A percentile compares a stretch with the other conserved stretches of the same genome.
Conservation (phyloP, 2,329 filamentous ascomycete species). For the Neocatenulostroma microsporum region DNA sequence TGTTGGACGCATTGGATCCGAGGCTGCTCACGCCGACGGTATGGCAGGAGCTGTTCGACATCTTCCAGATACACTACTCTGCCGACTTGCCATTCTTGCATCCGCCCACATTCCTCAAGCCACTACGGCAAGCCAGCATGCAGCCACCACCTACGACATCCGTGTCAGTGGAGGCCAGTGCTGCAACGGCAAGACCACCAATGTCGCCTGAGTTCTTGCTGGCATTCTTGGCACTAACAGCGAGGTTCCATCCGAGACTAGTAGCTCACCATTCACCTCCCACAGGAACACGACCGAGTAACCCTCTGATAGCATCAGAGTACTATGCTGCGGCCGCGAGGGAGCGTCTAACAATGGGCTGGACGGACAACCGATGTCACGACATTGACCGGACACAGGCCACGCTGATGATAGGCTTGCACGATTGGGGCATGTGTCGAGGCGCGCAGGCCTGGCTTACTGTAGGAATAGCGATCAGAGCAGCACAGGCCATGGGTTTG, state of each 20-base stretch:
- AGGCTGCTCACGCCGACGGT: slow-evolving; percentile 55
- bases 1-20: slow-evolving; percentile 55
- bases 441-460: slow-evolving; percentile 59
- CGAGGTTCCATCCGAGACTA: slow-evolving; percentile 57
- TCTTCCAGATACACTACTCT: slow-evolving; percentile 64
- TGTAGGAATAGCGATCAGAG: slow-evolving; percentile 51
- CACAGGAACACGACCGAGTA: slow-evolving; percentile 37
- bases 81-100: slow-evolving; percentile 67
- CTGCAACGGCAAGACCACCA: slow-evolving; percentile 37
- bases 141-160: slow-evolving; percentile 13
- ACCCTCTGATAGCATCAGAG: slow-evolving; percentile 53
- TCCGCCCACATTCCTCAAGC: slow-evolving; percentile 52
- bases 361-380: slow-evolving; percentile 40
- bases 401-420: slow-evolving; percentile 61
- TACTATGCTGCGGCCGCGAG: slow-evolving; percentile 56
- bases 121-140: slow-evolving; percentile 31
- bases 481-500: slow-evolving; percentile 55
- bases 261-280: slow-evolving; percentile 49
- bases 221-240: slow-evolving; percentile 60
- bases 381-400: slow-evolving; percentile 60
- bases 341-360: slow-evolving; percentile 44
- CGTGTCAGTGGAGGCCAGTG: slow-evolving; percentile 16
- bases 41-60: slow-evolving; percentile 62
- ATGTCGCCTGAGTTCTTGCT: slow-evolving; percentile 52
- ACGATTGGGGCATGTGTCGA: slow-evolving; percentile 61